Evolutionary conservation across 2,329 filamentous ascomycete species (phyloP).

Genomic region (Aspergillus clavatus): DNA sequence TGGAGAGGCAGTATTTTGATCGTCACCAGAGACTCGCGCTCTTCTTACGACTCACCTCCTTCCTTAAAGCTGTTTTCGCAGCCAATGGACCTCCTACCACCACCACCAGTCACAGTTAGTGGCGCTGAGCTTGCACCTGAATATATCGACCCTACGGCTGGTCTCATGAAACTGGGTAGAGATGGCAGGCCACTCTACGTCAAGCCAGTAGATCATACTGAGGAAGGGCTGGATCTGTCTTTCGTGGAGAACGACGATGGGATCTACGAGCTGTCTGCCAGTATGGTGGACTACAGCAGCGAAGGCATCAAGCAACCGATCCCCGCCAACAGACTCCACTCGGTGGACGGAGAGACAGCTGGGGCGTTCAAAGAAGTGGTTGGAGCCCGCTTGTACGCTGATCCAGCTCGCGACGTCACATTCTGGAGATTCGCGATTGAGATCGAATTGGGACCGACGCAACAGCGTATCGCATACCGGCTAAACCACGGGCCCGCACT

Average conservation of each 20-base stretch:
- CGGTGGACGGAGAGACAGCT: constrained; percentile 68
- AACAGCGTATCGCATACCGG: constrained; percentile 87
- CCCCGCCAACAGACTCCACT: constrained; percentile 44
- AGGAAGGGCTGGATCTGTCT: constrained; percentile 73
- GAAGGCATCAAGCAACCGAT: constrained; percentile 38
- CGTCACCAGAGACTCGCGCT: constrained; percentile 78
- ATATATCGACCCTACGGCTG: constrained; percentile 84
- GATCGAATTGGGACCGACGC: constrained; percentile 70
- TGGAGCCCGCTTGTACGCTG: constrained; percentile 75
- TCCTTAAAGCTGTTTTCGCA: constrained; percentile 81
- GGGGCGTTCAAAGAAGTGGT: constrained; percentile 78
- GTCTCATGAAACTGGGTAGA: constrained; percentile 77
- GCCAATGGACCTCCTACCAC: constrained; percentile 73
- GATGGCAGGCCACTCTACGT: constrained; percentile 84
- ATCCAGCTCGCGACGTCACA: constrained; percentile 78
- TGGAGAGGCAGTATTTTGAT: constrained; percentile 97
- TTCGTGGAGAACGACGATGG: constrained; percentile 73
- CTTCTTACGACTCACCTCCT: constrained; percentile 73
- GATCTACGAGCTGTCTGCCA: constrained; percentile 66
- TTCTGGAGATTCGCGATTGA: constrained; percentile 98
- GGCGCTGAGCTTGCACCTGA: constrained; percentile 63
- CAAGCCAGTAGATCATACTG: constrained; percentile 78
- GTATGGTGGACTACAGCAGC: constrained; percentile 39
- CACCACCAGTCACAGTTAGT: constrained; percentile 65
- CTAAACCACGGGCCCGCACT: constrained; percentile 87